phyloP scores from a whole-genome alignment of 129 eudicot genomes.

The Deinandra increscens region DNA sequence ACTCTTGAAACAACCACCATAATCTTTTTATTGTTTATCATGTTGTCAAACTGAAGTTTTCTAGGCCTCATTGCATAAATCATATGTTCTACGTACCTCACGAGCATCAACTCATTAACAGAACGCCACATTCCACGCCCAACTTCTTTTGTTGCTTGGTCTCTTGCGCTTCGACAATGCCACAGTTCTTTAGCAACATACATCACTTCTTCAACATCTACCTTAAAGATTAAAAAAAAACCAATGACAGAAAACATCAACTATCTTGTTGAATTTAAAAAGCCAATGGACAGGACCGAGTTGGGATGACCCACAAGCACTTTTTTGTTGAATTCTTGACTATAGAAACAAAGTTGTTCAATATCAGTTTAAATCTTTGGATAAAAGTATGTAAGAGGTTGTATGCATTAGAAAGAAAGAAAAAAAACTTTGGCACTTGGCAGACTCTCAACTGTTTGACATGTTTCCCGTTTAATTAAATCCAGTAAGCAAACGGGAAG shows the following conservation, averaged over 20 bases:
- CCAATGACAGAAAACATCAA: not conserved
- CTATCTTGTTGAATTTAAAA: too few species aligned
- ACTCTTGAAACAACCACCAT: conserved; percentile 19
- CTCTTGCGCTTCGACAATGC: conserved; percentile 97
- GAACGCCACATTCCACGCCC: conserved; percentile 99
- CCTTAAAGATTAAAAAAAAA: conserved; percentile 39
- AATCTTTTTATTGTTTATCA: conserved; percentile 10
- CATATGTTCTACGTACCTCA: conserved; percentile 53
- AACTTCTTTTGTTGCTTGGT: conserved; percentile 63
- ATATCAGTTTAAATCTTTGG: not conserved
- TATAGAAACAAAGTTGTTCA: too few species aligned
- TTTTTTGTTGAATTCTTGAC: not conserved
- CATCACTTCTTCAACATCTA: conserved; percentile 93
- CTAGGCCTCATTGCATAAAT: not conserved
- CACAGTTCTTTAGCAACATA: conserved; percentile 90
- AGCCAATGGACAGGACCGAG: not conserved
- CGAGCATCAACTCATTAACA: conserved; percentile 82
- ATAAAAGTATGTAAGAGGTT: not conserved
- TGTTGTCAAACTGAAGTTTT: conserved; percentile 10
- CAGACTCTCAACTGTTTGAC: not conserved
- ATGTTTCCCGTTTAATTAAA: not conserved
- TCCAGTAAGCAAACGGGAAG: not conserved
- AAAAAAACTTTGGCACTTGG: not conserved
- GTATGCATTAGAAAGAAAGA: not conserved
- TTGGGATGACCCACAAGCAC: not conserved